Percentiles rank a stretch among this genome's conserved stretches.
These are phyloP conservation scores for Coemansia sp. DNA, from an alignment of 192 early-diverging fungal genomes.

Conservation along the genomic window DNA sequence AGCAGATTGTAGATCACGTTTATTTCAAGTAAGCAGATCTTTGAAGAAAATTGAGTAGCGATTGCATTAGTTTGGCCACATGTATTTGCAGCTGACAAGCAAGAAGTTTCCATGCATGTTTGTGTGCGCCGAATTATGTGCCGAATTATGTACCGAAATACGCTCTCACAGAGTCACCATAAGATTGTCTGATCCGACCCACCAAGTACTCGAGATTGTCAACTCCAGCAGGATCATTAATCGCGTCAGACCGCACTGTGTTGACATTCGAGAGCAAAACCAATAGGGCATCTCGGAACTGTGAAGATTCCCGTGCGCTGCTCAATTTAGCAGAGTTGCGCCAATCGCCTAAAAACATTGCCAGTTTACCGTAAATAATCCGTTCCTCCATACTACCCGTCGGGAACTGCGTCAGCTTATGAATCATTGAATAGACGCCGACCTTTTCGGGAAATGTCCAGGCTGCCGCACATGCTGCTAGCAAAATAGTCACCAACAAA, in stretches of 20 bases:
- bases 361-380: constrained; percentile 27
- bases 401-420: constrained; percentile 19
- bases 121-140: too few relatives aligned
- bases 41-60: too few relatives aligned
- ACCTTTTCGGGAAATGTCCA: constrained; percentile 32
- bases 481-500: constrained; percentile 6
- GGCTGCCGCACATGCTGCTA: constrained; percentile 5
- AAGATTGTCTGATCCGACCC: constrained; percentile 25
- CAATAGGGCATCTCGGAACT: constrained; percentile 34
- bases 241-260: constrained; percentile 21
- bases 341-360: constrained; percentile 33
- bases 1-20: too few relatives aligned
- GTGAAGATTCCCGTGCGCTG: constrained; percentile 13
- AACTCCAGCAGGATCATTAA: constrained; percentile 21
- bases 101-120: not conserved
- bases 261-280: constrained; percentile 23
- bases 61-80: too few relatives aligned
- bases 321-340: constrained; percentile 23
- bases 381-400: constrained; percentile 29
- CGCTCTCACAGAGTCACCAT: constrained; percentile 17
- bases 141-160: constrained; percentile 24
- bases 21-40: too few relatives aligned
- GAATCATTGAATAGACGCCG: constrained; percentile 34
- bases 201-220: constrained; percentile 38
- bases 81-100: not conserved